phyloP scores from a whole-genome alignment of 2,329 filamentous ascomycete genomes.

The Ascochyta rabiei region DNA sequence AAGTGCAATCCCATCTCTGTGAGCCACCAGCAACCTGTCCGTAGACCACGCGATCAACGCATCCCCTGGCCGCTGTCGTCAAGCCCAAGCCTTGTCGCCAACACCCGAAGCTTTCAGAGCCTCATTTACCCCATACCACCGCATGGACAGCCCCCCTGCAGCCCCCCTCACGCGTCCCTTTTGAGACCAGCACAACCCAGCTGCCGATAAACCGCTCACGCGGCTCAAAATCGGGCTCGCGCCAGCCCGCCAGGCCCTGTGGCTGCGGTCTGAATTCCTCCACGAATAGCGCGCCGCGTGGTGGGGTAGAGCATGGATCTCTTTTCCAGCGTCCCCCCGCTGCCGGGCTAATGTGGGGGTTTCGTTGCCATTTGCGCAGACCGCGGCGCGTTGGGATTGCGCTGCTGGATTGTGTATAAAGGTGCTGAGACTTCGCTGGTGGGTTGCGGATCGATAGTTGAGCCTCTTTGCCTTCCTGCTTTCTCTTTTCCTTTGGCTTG shows the following conservation, averaged over 20 bases:
- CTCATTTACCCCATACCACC: neutral
- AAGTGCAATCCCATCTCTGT: neutral
- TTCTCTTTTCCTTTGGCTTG: neutral
- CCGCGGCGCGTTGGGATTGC: neutral
- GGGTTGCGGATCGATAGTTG: neutral
- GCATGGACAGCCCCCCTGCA: too few species aligned
- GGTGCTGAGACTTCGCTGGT: neutral
- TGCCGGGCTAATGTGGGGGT: slow-evolving; percentile 1
- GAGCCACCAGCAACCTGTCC: neutral
- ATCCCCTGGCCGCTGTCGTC: neutral
- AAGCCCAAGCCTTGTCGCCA: slow-evolving; percentile 13
- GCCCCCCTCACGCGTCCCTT: neutral
- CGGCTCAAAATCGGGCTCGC: slow-evolving; percentile 6
- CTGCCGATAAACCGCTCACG: slow-evolving; percentile 15
- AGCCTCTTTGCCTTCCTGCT: neutral
- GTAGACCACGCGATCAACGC: too few species aligned
- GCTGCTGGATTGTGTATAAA: slow-evolving; percentile 4
- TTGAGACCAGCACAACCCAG: too few species aligned
- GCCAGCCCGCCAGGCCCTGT: slow-evolving; percentile 4
- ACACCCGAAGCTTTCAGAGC: slow-evolving; percentile 14
- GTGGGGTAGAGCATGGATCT: slow-evolving; percentile 8
- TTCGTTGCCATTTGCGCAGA: neutral
- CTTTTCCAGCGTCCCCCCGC: neutral
- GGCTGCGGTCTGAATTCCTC: slow-evolving; percentile 22
- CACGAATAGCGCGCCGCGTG: slow-evolving; percentile 21